Conservation (phyloP, 2,329 filamentous ascomycete genomes). For the Aschersonia sp. region DNA sequence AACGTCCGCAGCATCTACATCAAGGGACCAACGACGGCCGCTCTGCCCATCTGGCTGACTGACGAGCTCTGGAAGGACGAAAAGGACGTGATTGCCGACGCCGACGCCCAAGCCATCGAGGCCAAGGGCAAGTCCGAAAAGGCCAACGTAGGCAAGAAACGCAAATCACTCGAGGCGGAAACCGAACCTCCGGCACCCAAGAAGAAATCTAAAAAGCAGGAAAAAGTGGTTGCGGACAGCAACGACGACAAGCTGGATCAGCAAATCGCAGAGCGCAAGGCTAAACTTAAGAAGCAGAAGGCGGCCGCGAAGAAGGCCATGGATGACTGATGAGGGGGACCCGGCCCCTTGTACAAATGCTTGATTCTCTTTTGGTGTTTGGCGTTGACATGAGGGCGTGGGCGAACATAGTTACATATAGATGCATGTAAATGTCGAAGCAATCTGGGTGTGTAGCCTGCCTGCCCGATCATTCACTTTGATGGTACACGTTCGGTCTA, state of each 20-base stretch:
- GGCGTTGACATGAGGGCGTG: neutral
- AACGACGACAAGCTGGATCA: conserved; percentile 39
- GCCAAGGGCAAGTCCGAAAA: conserved; percentile 31
- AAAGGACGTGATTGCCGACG: conserved; percentile 54
- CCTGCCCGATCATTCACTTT: neutral
- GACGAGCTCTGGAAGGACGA: conserved; percentile 82
- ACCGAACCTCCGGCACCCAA: conserved; percentile 25
- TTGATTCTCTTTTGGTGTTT: conserved; percentile 15
- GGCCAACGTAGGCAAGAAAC: conserved; percentile 51
- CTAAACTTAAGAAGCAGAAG: conserved; percentile 44
- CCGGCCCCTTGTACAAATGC: conserved; percentile 5
- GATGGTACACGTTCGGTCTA: too few relatives aligned
- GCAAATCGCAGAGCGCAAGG: conserved; percentile 45
- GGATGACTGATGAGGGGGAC: conserved; percentile 21
- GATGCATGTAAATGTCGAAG: neutral
- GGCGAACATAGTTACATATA: neutral
- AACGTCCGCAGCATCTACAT: conserved; percentile 76
- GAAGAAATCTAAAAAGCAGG: conserved; percentile 21
- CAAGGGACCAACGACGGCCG: conserved; percentile 78
- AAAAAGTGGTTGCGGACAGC: conserved; percentile 22
- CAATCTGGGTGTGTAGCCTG: neutral
- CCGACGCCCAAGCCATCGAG: conserved; percentile 25
- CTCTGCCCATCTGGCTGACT: conserved; percentile 87
- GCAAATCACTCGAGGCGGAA: conserved; percentile 33
- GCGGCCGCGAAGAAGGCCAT: conserved; percentile 36